These are phyloP conservation scores for Sugiyamaella floridensis DNA, from an alignment of 805 yeast species.

Conservation along the genomic window DNA sequence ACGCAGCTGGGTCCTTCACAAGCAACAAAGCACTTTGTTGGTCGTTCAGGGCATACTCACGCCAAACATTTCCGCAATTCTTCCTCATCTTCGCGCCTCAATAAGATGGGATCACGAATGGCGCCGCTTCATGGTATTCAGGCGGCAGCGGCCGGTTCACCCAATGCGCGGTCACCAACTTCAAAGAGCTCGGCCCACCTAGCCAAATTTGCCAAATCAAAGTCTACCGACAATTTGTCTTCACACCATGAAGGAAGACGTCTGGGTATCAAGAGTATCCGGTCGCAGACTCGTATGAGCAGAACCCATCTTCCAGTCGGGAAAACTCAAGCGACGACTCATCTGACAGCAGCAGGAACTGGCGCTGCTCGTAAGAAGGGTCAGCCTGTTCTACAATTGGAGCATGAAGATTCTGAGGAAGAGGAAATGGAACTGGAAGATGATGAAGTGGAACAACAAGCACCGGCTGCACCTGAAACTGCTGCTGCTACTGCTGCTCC, in stretches of 20 bases:
- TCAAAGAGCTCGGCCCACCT: neutral
- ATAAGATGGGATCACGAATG: constrained; percentile 4
- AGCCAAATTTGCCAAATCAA: constrained; percentile 9
- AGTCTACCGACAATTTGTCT: constrained; percentile 12
- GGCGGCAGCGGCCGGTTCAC: neutral
- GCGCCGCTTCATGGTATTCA: constrained; percentile 8
- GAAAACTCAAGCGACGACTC: neutral
- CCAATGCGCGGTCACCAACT: neutral
- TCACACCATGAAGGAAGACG: constrained; percentile 5
- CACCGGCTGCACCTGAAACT: too few species aligned
- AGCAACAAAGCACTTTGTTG: constrained; percentile 11
- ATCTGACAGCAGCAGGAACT: neutral
- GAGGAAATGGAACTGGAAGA: neutral
- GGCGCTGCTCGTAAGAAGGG: neutral
- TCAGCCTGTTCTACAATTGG: constrained; percentile 10
- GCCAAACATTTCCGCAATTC: constrained; percentile 6
- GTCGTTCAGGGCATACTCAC: constrained; percentile 2
- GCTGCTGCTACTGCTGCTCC: neutral
- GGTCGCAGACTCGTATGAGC: constrained; percentile 8
- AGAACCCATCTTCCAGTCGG: constrained; percentile 2
- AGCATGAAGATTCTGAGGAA: constrained; percentile 13
- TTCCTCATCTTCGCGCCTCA: constrained; percentile 10
- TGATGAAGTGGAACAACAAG: neutral
- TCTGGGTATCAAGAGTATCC: constrained; percentile 2
- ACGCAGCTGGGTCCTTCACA: neutral